Evolutionary conservation across 2,329 filamentous ascomycete species (phyloP).

Genomic region (Trichophyton rubrum): DNA sequence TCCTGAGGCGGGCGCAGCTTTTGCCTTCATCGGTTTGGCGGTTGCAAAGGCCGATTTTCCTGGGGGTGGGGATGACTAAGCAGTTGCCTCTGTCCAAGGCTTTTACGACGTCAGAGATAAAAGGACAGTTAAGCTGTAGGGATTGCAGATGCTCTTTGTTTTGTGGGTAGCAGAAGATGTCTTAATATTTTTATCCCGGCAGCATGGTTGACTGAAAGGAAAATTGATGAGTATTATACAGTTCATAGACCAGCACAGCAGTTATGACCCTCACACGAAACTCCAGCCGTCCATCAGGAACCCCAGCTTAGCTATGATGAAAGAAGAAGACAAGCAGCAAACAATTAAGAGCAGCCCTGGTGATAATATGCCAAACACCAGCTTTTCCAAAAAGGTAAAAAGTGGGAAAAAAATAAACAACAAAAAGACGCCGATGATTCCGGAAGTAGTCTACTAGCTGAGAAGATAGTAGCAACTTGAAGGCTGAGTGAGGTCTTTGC

Average conservation of each 20-base stretch:
- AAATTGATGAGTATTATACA: neutral
- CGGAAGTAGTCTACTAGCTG: neutral
- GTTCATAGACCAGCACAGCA: neutral
- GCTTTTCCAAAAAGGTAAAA: neutral
- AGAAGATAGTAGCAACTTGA: neutral
- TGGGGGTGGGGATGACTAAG: neutral
- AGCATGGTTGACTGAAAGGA: neutral
- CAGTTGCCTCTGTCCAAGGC: neutral
- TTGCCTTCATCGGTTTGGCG: neutral
- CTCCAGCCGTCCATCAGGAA: neutral
- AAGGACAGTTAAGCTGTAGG: neutral
- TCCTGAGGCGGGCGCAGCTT: neutral
- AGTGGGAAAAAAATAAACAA: too few relatives aligned
- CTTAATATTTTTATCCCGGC: neutral
- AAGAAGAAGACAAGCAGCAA: neutral
- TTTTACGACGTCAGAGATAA: slow-evolving; percentile 1
- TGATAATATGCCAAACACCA: neutral
- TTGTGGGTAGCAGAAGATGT: neutral
- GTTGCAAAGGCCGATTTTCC: neutral
- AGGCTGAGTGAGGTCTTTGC: slow-evolving; percentile 15
- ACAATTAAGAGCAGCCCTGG: neutral
- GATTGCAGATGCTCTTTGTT: neutral
- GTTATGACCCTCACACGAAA: neutral
- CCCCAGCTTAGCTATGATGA: neutral
- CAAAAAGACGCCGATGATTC: neutral